A percentile compares a stretch with the other conserved stretches of the same genome.
These are phyloP conservation scores for Fusarium sp. DNA, from an alignment of 2,329 filamentous ascomycete genomes.

Conservation along the genomic window DNA sequence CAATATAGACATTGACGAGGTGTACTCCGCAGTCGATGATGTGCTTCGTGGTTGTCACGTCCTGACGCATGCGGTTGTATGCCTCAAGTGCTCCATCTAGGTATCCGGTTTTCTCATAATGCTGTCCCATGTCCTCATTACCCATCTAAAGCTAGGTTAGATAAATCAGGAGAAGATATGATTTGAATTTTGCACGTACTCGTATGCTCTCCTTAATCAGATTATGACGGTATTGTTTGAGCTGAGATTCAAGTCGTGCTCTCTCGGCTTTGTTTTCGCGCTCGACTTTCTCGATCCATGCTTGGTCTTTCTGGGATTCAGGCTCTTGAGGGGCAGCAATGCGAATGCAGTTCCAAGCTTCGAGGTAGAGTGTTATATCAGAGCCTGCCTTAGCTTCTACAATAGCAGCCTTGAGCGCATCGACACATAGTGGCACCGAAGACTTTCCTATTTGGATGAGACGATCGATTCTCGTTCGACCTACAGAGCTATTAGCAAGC, in stretches of 20 bases:
- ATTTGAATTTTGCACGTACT: conserved; percentile 58
- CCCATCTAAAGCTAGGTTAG: conserved; percentile 75
- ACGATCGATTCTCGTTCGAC: conserved; percentile 83
- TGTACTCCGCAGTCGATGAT: conserved; percentile 86
- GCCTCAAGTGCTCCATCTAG: conserved; percentile 79
- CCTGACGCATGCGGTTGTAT: conserved; percentile 89
- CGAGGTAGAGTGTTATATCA: conserved; percentile 79
- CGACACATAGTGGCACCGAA: conserved; percentile 80
- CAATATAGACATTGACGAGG: conserved; percentile 79
- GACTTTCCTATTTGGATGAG: conserved; percentile 84
- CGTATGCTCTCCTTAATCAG: conserved; percentile 96
- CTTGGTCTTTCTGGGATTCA: conserved; percentile 74
- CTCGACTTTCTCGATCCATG: conserved; percentile 80
- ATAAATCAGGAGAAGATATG: conserved; percentile 11
- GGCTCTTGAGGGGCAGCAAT: conserved; percentile 74
- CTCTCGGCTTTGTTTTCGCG: conserved; percentile 77
- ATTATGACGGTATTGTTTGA: conserved; percentile 96
- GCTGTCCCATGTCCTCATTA: conserved; percentile 89
- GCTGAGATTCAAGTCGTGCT: conserved; percentile 81
- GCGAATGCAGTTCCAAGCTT: conserved; percentile 75
- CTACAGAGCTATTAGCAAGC: conserved; percentile 59
- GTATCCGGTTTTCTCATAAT: conserved; percentile 84
- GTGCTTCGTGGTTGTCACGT: conserved; percentile 86
- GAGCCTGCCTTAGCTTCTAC: conserved; percentile 80
- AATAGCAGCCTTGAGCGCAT: conserved; percentile 84